Evolutionary conservation across 2,329 filamentous ascomycete genomes (phyloP).

Genomic region (Arachnomyces sp.): DNA sequence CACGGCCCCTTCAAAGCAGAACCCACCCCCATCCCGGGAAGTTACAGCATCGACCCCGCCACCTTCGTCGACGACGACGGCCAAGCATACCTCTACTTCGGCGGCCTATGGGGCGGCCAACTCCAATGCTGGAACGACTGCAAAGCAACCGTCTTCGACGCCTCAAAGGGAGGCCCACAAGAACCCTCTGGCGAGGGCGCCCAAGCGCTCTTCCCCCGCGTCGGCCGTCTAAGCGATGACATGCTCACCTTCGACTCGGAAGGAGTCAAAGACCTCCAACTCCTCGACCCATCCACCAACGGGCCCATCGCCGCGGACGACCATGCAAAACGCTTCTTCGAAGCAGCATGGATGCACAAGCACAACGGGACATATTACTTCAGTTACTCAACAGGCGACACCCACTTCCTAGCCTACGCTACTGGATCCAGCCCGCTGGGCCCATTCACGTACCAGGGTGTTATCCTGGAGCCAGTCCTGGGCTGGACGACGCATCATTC

Average conservation of each 20-base stretch:
- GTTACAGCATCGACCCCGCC: constrained; percentile 70
- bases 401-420: constrained; percentile 65
- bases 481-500: constrained; percentile 79
- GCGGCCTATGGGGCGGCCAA: constrained; percentile 73
- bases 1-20: constrained; percentile 64
- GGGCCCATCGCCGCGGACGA: constrained; percentile 56
- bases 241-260: constrained; percentile 54
- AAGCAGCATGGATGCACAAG: constrained; percentile 74
- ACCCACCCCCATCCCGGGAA: constrained; percentile 55
- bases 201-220: constrained; percentile 56
- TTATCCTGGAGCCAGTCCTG: constrained; percentile 65
- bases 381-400: constrained; percentile 69
- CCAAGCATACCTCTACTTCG: constrained; percentile 63
- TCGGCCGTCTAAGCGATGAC: constrained; percentile 54
- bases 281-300: constrained; percentile 53
- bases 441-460: constrained; percentile 63
- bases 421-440: constrained; percentile 56
- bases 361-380: constrained; percentile 63
- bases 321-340: constrained; percentile 69
- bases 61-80: constrained; percentile 63
- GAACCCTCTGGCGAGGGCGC: constrained; percentile 52
- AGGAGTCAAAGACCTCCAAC: constrained; percentile 50
- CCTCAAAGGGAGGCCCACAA: constrained; percentile 45
- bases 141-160: constrained; percentile 50
- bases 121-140: constrained; percentile 58